Percentiles rank a stretch among this genome's conserved stretches.
Evolutionary conservation across 2,329 filamentous ascomycete genomes (phyloP).

Genomic region (Ceratocystis albifundus): DNA sequence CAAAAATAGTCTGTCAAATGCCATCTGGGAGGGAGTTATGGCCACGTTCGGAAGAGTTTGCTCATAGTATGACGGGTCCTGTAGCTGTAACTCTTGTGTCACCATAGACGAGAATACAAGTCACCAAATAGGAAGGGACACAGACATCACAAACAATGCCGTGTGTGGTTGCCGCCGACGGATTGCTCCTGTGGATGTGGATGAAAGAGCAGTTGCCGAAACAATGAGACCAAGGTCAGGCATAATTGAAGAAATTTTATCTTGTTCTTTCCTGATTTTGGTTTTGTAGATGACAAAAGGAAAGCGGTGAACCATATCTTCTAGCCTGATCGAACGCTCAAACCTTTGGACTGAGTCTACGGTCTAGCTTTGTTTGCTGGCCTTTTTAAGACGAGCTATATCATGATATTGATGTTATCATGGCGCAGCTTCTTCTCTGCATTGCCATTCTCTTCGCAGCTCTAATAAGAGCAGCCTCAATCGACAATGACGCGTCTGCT

Average conservation of each 20-base stretch:
- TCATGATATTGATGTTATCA: background rate
- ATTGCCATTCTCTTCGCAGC: background rate
- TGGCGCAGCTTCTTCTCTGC: background rate
- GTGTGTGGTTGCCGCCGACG: background rate
- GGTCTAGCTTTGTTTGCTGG: background rate
- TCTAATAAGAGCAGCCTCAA: background rate
- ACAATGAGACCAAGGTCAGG: background rate
- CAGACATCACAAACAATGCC: slow-evolving; percentile 8
- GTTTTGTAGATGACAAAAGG: background rate
- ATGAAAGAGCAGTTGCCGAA: background rate
- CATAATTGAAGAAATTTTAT: background rate
- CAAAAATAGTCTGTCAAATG: too few relatives aligned
- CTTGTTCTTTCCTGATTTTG: background rate
- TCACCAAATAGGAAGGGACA: background rate
- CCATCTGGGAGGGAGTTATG: too few relatives aligned
- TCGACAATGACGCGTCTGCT: background rate
- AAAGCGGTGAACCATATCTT: background rate
- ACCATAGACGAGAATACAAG: background rate
- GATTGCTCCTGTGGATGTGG: background rate
- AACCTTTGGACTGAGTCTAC: background rate
- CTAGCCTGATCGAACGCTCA: background rate
- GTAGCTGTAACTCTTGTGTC: slow-evolving; percentile 1
- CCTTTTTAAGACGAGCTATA: background rate
- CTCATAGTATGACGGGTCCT: too few relatives aligned
- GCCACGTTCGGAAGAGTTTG: too few relatives aligned